A percentile compares a stretch with the other conserved stretches of the same genome.
Evolutionary conservation across 2,329 filamentous ascomycete genomes (phyloP).

Genomic region (Ophiostoma ips): DNA sequence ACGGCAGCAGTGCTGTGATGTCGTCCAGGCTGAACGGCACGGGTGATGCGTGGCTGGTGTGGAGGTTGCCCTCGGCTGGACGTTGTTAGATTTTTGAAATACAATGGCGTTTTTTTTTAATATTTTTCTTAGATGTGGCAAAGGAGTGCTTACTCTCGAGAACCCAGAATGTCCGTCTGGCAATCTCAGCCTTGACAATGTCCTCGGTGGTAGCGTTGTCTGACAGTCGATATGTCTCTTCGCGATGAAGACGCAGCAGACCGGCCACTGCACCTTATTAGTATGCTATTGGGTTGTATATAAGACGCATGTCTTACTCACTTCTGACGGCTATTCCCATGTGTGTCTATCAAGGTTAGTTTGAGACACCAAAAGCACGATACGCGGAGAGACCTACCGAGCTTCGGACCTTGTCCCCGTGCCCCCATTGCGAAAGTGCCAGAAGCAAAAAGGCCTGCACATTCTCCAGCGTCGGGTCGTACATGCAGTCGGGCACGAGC

Average conservation of each 20-base stretch:
- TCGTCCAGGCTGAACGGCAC: slow-evolving; percentile 20
- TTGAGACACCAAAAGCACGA: not conserved
- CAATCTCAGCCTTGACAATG: slow-evolving; percentile 21
- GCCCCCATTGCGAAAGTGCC: slow-evolving; percentile 21
- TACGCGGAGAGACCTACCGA: slow-evolving; percentile 12
- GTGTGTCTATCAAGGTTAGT: slow-evolving; percentile 10
- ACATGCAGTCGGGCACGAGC: slow-evolving; percentile 17
- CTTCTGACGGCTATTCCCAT: slow-evolving; percentile 17
- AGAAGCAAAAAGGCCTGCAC: slow-evolving; percentile 20
- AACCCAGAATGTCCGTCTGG: slow-evolving; percentile 24
- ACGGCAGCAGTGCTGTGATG: slow-evolving; percentile 22
- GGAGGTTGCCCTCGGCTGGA: slow-evolving; percentile 20
- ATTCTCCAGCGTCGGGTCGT: slow-evolving; percentile 16
- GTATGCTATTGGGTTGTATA: not conserved
- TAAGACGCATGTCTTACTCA: not conserved
- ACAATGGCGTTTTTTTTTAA: too few species aligned
- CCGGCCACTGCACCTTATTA: slow-evolving; percentile 26
- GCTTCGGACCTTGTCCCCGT: slow-evolving; percentile 20
- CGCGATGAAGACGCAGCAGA: slow-evolving; percentile 37
- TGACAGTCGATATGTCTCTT: slow-evolving; percentile 32
- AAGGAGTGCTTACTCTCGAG: slow-evolving; percentile 15
- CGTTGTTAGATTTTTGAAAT: not conserved
- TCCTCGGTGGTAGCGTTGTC: slow-evolving; percentile 16
- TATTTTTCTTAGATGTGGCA: too few species aligned
- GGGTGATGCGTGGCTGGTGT: slow-evolving; percentile 20